phyloP scores from a whole-genome alignment of 176 grass and related monocot genomes.

The Oryza meyeriana region DNA sequence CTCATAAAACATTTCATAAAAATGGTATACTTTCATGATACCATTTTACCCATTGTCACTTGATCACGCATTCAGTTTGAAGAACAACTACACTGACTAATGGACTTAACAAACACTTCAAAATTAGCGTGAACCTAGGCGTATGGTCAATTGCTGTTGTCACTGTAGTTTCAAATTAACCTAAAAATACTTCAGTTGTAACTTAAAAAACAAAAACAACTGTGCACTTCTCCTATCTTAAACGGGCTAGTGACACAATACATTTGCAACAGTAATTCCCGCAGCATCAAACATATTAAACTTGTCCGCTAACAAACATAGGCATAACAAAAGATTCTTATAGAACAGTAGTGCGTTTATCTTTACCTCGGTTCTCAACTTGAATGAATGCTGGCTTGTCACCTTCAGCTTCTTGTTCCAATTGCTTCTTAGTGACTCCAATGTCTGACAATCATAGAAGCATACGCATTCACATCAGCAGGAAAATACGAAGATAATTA shows the following conservation, averaged over 20 bases:
- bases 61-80: background rate
- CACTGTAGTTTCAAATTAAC: background rate
- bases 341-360: background rate
- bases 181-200: background rate
- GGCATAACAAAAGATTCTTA: background rate
- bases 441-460: constrained; percentile 44
- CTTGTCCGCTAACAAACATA: constrained; percentile 13
- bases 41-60: background rate
- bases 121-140: background rate
- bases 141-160: background rate
- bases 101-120: background rate
- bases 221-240: background rate
- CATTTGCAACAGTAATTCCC: background rate
- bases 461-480: background rate
- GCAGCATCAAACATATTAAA: background rate
- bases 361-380: constrained; percentile 91
- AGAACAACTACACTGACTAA: background rate
- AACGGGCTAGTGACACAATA: background rate
- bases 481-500: background rate
- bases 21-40: no score
- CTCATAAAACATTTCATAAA: background rate
- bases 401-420: constrained; percentile 90
- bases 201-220: background rate
- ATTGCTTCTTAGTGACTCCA: constrained; percentile 57
- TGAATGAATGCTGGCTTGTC: constrained; percentile 92